phyloP scores from a whole-genome alignment of 768 basidiomycete species.

The Amanita phalloides region DNA sequence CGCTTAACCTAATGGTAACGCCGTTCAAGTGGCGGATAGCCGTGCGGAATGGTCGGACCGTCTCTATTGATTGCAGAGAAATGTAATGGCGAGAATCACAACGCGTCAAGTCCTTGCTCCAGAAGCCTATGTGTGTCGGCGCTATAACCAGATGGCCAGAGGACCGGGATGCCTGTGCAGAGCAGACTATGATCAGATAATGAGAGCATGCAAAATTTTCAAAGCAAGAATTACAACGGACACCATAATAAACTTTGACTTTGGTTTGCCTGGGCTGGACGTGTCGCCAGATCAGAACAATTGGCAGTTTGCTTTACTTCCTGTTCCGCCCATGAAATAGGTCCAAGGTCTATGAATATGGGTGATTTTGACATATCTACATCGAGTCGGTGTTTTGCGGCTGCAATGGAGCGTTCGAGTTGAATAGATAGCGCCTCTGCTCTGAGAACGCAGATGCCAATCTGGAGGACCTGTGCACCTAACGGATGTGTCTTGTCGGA shows the following conservation, averaged over 20 bases:
- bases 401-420: constrained; percentile 16
- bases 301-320: neutral
- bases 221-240: constrained; percentile 8
- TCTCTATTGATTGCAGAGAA: constrained; percentile 26
- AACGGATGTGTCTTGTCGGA: constrained; percentile 11
- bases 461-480: constrained; percentile 18
- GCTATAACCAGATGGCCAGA: constrained; percentile 34
- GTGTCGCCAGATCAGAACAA: neutral
- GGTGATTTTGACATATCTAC: constrained; percentile 12
- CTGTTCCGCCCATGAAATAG: constrained; percentile 22
- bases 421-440: constrained; percentile 15
- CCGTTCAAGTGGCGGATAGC: constrained; percentile 21
- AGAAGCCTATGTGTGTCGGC: constrained; percentile 30
- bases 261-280: neutral
- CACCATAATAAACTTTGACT: constrained; percentile 19
- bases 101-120: constrained; percentile 30
- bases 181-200: constrained; percentile 17
- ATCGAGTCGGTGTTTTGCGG: constrained; percentile 17
- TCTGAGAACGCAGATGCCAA: constrained; percentile 20
- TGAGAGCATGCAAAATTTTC: neutral
- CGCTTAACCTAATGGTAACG: constrained; percentile 29
- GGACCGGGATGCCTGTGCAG: constrained; percentile 23
- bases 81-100: constrained; percentile 32
- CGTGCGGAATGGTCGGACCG: constrained; percentile 23
- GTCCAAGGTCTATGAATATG: constrained; percentile 31